A percentile compares a stretch with the other conserved stretches of the same genome.
Conservation (phyloP, 257 asterid genomes). For the Lithospermum erythrorhizon region DNA sequence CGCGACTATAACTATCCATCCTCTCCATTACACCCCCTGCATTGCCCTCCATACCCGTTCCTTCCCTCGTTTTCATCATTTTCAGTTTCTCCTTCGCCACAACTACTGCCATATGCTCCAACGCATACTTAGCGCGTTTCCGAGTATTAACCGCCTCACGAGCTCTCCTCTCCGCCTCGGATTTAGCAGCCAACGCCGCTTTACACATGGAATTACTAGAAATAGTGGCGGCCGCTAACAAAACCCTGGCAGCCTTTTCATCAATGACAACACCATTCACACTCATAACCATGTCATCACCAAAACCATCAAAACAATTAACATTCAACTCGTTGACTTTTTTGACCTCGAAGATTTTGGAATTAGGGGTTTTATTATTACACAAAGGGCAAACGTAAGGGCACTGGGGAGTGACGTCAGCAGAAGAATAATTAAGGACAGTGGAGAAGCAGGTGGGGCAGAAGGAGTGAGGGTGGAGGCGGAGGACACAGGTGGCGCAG, state of each 20-base stretch:
- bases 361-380: slow-evolving; percentile 36
- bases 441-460: slow-evolving; percentile 75
- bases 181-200: slow-evolving; percentile 43
- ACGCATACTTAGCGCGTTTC: slow-evolving; percentile 67
- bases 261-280: slow-evolving; percentile 37
- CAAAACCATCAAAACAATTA: no score
- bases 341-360: slow-evolving; percentile 36
- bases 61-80: slow-evolving; percentile 36
- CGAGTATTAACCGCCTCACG: slow-evolving; percentile 66
- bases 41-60: not conserved
- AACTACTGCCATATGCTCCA: slow-evolving; percentile 49
- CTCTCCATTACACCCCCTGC: not conserved
- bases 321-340: slow-evolving; percentile 18
- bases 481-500: slow-evolving; percentile 88
- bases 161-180: slow-evolving; percentile 67
- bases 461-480: slow-evolving; percentile 64
- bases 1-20: not conserved
- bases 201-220: slow-evolving; percentile 47
- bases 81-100: slow-evolving; percentile 43
- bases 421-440: slow-evolving; percentile 62
- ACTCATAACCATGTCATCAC: no score
- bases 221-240: slow-evolving; percentile 67
- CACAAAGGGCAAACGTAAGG: slow-evolving; percentile 77
- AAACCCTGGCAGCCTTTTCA: slow-evolving; percentile 40
- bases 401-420: slow-evolving; percentile 21